These are phyloP conservation scores for Setomelanomma holmii DNA, from an alignment of 2,329 filamentous ascomycete species.

Conservation along the genomic window DNA sequence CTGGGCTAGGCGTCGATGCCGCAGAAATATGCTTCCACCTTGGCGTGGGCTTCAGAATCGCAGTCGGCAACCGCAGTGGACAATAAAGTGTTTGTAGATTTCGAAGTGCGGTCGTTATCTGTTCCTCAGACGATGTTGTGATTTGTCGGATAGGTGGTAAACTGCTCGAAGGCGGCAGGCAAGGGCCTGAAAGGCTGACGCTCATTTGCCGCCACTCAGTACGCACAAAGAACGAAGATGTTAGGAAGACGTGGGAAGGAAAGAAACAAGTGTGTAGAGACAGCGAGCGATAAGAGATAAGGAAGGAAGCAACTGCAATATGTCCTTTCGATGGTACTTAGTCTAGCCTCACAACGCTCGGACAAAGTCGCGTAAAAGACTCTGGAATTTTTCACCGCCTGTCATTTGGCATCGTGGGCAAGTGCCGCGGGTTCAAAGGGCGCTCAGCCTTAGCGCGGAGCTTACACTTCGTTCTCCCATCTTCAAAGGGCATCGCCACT, in stretches of 20 bases:
- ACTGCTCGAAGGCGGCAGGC: constrained; percentile 44
- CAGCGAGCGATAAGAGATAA: constrained; percentile 27
- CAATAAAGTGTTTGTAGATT: constrained; percentile 43
- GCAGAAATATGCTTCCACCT: constrained; percentile 20
- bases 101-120: constrained; percentile 31
- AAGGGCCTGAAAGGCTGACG: constrained; percentile 24
- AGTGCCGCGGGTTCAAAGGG: not conserved
- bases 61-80: constrained; percentile 38
- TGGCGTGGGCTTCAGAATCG: constrained; percentile 16
- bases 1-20: constrained; percentile 28
- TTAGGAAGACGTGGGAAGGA: constrained; percentile 13
- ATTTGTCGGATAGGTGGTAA: constrained; percentile 37
- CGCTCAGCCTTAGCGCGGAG: not conserved
- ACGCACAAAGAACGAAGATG: constrained; percentile 2
- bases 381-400: constrained; percentile 42
- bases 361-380: constrained; percentile 24
- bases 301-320: constrained; percentile 11
- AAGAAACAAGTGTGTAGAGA: constrained; percentile 23
- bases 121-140: constrained; percentile 25
- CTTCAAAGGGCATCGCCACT: not conserved
- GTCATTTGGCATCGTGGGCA: constrained; percentile 32
- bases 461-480: not conserved
- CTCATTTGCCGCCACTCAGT: constrained; percentile 33
- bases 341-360: constrained; percentile 41
- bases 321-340: constrained; percentile 18